Evolutionary conservation across 2,329 filamentous ascomycete species (phyloP).

Genomic region (Colletotrichum euphorbiae): DNA sequence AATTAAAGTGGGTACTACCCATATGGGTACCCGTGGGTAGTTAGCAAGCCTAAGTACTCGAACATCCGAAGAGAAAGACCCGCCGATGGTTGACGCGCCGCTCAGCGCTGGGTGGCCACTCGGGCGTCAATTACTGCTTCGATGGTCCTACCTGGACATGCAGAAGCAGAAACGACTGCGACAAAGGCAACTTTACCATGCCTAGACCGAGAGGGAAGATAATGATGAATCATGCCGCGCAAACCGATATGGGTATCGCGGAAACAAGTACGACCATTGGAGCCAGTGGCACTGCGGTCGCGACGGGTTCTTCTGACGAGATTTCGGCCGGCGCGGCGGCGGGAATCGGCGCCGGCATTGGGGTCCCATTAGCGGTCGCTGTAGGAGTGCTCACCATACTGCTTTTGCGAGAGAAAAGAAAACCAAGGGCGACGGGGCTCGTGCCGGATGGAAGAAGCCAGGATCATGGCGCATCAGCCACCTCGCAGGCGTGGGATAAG

Average conservation of each 20-base stretch:
- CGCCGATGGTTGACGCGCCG: background rate
- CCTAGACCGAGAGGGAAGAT: background rate
- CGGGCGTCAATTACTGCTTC: constrained; percentile 10
- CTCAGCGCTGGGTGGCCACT: background rate
- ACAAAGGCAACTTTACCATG: constrained; percentile 2
- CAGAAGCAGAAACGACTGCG: background rate
- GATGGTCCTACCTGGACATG: background rate
- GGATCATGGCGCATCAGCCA: background rate
- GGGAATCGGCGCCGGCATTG: constrained; percentile 34
- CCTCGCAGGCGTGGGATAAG: background rate
- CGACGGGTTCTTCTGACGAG: background rate
- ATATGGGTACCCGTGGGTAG: too few relatives aligned
- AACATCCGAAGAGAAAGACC: background rate
- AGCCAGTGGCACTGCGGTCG: background rate
- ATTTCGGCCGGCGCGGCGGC: constrained; percentile 21
- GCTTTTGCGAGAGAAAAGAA: constrained; percentile 34
- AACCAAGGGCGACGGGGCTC: background rate
- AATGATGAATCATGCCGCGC: background rate
- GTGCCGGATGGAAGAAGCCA: background rate
- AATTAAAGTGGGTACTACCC: too few relatives aligned
- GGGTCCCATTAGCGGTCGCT: constrained; percentile 24
- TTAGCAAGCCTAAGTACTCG: background rate
- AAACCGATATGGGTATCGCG: constrained; percentile 1
- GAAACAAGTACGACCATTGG: background rate
- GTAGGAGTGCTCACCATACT: constrained; percentile 17